Conservation (phyloP, 352 stramenopile genomes). For the Pythium vanterpoolii region DNA sequence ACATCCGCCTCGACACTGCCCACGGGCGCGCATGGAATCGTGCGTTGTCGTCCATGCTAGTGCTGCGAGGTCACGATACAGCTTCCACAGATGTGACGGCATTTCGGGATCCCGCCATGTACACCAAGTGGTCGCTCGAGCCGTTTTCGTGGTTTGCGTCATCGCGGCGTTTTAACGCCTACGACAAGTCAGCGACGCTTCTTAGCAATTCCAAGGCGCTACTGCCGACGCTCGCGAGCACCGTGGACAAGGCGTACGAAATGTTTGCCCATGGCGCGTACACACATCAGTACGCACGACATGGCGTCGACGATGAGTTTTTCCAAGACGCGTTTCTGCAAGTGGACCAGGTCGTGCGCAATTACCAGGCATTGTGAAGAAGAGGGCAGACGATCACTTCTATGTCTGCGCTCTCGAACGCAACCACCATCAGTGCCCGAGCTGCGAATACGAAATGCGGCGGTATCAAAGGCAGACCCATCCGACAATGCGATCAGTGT, state of each 20-base stretch:
- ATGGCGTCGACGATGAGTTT: slow-evolving; percentile 51
- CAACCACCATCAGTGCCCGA: too few species aligned
- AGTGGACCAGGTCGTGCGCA: slow-evolving; percentile 71
- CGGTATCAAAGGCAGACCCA: too few species aligned
- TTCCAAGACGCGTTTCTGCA: slow-evolving; percentile 65
- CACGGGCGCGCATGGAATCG: slow-evolving; percentile 32
- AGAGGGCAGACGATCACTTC: too few species aligned
- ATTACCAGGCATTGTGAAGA: slow-evolving; percentile 39
- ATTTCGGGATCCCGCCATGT: slow-evolving; percentile 48
- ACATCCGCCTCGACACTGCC: slow-evolving; percentile 32
- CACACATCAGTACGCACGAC: slow-evolving; percentile 58
- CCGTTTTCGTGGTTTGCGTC: slow-evolving; percentile 38
- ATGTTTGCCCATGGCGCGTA: slow-evolving; percentile 70
- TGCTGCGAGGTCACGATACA: slow-evolving; percentile 42
- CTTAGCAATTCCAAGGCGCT: slow-evolving; percentile 67
- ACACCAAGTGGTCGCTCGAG: slow-evolving; percentile 33
- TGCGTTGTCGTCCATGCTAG: slow-evolving; percentile 44
- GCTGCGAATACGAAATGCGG: too few species aligned
- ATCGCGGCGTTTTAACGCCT: slow-evolving; percentile 37
- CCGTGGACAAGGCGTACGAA: slow-evolving; percentile 55
- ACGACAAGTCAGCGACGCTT: slow-evolving; percentile 62
- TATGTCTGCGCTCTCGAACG: too few species aligned
- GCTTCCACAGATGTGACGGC: slow-evolving; percentile 17
- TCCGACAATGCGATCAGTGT: too few species aligned
- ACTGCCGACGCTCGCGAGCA: slow-evolving; percentile 40